These are phyloP conservation scores for Groenewaldozyma salmanticensis DNA, from an alignment of 805 yeast genomes.

Conservation along the genomic window DNA sequence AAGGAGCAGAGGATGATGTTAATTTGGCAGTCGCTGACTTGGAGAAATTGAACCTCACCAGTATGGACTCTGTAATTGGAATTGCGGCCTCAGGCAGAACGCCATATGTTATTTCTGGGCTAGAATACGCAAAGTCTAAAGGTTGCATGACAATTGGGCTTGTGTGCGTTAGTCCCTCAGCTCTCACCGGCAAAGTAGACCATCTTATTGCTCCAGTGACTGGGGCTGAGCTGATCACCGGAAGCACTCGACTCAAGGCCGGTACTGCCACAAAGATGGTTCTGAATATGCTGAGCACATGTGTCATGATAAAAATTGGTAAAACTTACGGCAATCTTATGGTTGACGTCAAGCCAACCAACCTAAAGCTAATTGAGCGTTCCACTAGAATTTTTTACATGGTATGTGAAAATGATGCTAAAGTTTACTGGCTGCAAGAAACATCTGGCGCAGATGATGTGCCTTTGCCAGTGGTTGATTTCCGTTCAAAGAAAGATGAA, in stretches of 20 bases:
- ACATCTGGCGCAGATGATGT: neutral
- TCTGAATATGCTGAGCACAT: slow-evolving; percentile 19
- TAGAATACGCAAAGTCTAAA: slow-evolving; percentile 15
- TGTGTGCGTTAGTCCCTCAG: slow-evolving; percentile 16
- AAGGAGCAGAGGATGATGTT: slow-evolving; percentile 21
- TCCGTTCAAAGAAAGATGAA: neutral
- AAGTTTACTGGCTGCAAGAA: neutral
- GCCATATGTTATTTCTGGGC: slow-evolving; percentile 21
- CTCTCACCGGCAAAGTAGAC: slow-evolving; percentile 9
- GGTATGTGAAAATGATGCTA: slow-evolving; percentile 10
- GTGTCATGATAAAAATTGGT: slow-evolving; percentile 19
- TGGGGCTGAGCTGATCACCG: slow-evolving; percentile 22
- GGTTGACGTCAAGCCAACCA: slow-evolving; percentile 21
- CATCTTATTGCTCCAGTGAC: slow-evolving; percentile 15
- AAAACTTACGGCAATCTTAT: slow-evolving; percentile 21
- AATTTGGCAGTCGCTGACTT: slow-evolving; percentile 16
- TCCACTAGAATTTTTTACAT: slow-evolving; percentile 15
- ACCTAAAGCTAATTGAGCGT: slow-evolving; percentile 16
- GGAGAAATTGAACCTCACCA: slow-evolving; percentile 11
- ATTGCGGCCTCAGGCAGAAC: slow-evolving; percentile 26
- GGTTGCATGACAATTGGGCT: slow-evolving; percentile 21
- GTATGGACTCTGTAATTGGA: slow-evolving; percentile 19
- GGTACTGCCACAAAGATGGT: slow-evolving; percentile 23
- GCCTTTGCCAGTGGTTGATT: neutral
- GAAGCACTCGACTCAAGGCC: slow-evolving; percentile 21